A percentile compares a stretch with the other conserved stretches of the same genome.
Evolutionary conservation across 2,329 filamentous ascomycete genomes (phyloP).

Genomic region (Xylaria digitata): DNA sequence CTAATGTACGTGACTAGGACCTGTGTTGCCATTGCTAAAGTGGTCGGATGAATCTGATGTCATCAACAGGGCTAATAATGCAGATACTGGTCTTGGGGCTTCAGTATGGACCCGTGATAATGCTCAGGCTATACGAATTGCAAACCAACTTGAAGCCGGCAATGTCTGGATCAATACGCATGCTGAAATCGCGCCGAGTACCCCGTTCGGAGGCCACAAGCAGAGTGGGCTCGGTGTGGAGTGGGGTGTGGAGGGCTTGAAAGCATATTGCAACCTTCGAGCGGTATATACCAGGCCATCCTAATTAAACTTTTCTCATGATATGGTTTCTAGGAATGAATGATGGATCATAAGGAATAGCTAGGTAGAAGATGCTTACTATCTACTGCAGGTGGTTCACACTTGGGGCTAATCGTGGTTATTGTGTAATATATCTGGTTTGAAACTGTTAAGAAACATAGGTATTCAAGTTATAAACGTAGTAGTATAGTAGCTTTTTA

Average conservation of each 20-base stretch:
- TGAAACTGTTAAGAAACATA: too few relatives aligned
- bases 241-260: constrained; percentile 55
- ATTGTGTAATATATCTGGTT: too few relatives aligned
- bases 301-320: too few relatives aligned
- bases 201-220: constrained; percentile 63
- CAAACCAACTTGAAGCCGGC: constrained; percentile 60
- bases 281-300: neutral
- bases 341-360: too few relatives aligned
- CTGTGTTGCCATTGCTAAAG: constrained; percentile 56
- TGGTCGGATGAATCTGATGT: constrained; percentile 58
- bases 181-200: constrained; percentile 52
- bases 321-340: too few relatives aligned
- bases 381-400: too few relatives aligned
- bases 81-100: constrained; percentile 61
- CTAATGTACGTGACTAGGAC: constrained; percentile 36
- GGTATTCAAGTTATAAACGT: too few relatives aligned
- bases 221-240: constrained; percentile 62
- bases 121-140: constrained; percentile 58
- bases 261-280: constrained; percentile 49
- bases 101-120: constrained; percentile 63
- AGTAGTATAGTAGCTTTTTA: too few relatives aligned
- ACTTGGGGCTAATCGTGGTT: too few relatives aligned
- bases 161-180: constrained; percentile 64
- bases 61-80: constrained; percentile 59
- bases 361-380: too few relatives aligned